phyloP scores from a whole-genome alignment of 1,139 yeast genomes.

The Zygosaccharomyces pseudobailii region DNA sequence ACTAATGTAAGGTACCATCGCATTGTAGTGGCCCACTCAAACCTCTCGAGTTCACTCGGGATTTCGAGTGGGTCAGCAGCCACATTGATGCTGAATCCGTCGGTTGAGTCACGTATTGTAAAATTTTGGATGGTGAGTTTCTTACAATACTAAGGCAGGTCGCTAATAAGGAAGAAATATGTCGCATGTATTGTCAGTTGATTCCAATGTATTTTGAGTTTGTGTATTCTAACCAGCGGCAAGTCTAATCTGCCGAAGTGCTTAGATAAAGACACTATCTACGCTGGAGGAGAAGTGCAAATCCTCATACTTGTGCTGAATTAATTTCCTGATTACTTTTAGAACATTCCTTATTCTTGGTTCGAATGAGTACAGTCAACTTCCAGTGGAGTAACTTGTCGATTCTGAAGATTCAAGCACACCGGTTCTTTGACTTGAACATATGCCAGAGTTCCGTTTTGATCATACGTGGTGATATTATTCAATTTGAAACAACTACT shows the following conservation, averaged over 20 bases:
- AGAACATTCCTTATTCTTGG: slow-evolving; percentile 27
- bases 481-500: slow-evolving; percentile 24
- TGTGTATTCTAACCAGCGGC: slow-evolving; percentile 11
- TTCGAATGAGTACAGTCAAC: slow-evolving; percentile 21
- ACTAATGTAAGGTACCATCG: slow-evolving; percentile 10
- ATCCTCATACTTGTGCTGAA: slow-evolving; percentile 24
- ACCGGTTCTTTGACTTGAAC: slow-evolving; percentile 19
- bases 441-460: slow-evolving; percentile 18
- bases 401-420: slow-evolving; percentile 23
- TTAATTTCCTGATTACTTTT: slow-evolving; percentile 25
- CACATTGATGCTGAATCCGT: slow-evolving; percentile 28
- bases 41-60: slow-evolving; percentile 14
- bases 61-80: slow-evolving; percentile 21
- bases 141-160: slow-evolving; percentile 18
- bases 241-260: slow-evolving; percentile 4
- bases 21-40: slow-evolving; percentile 12
- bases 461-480: slow-evolving; percentile 24
- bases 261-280: slow-evolving; percentile 21
- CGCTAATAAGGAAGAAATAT: slow-evolving; percentile 15
- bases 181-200: slow-evolving; percentile 26
- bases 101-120: slow-evolving; percentile 20
- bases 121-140: slow-evolving; percentile 20
- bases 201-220: slow-evolving; percentile 32
- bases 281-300: slow-evolving; percentile 26
- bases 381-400: slow-evolving; percentile 20